Evolutionary conservation across 2,329 filamentous ascomycete species (phyloP).

Genomic region (Penicillium sp.): DNA sequence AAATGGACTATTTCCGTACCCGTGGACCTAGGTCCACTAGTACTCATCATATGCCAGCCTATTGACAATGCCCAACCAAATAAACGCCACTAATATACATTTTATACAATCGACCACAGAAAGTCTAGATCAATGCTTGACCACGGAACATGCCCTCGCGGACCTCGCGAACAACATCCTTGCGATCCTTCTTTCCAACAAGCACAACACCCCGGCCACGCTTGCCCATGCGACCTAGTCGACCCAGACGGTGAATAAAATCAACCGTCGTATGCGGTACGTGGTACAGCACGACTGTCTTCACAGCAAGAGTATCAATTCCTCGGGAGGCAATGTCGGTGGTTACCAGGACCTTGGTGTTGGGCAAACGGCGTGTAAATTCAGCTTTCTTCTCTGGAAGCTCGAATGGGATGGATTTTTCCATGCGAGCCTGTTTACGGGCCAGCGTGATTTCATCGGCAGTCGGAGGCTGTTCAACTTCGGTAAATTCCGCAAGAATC

Average conservation of each 20-base stretch:
- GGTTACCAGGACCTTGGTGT: conserved; percentile 86
- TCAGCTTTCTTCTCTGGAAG: conserved; percentile 31
- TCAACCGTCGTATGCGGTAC: conserved; percentile 98
- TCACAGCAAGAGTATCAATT: conserved; percentile 87
- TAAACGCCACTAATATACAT: conserved; percentile 17
- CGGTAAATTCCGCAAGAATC: conserved; percentile 68
- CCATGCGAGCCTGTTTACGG: conserved; percentile 26
- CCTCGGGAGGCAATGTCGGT: conserved; percentile 89
- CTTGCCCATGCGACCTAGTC: conserved; percentile 86
- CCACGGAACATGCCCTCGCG: conserved; percentile 82
- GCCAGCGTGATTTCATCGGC: conserved; percentile 32
- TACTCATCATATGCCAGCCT: too few relatives aligned
- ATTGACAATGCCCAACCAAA: background rate
- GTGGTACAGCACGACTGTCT: conserved; percentile 89
- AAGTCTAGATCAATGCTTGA: conserved; percentile 62
- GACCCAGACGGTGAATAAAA: conserved; percentile 91
- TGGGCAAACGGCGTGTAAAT: conserved; percentile 53
- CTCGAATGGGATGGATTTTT: conserved; percentile 40
- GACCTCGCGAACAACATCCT: conserved; percentile 86
- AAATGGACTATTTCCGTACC: too few relatives aligned
- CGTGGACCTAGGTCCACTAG: too few relatives aligned
- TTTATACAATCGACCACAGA: conserved; percentile 13
- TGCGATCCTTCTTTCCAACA: conserved; percentile 80
- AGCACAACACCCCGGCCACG: conserved; percentile 84
- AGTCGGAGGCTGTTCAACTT: conserved; percentile 33